Evolutionary conservation across 1,284 basidiomycete genomes (phyloP), one percentile per base, ranked within the genome.

Genomic region (Sphaerobolus stellatus): DNA sequence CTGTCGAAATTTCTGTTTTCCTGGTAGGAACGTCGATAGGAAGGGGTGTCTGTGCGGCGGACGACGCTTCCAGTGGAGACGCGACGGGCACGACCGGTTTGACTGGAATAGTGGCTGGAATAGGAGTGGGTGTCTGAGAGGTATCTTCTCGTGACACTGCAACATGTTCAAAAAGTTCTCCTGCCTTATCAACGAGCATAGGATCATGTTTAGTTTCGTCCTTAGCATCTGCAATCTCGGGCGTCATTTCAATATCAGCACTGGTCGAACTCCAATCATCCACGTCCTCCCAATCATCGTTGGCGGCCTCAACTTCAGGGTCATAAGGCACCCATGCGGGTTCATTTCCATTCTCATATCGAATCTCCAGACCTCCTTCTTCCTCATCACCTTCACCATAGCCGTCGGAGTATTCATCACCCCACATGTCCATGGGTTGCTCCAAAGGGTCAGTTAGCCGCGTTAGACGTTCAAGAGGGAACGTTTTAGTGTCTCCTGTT

Each of bases 391-490:
- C 68, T 18, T 65, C 67, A 27, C 56, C 57, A 34, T 62, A 49
- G 24, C 45, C 58, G 14, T 69, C 71, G 1, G 77, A 80, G 29
- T 60, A 55, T 9, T 76, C 77, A 36, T 81, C 83, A 34, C 78
- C 81, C 81, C 82, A 88, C 20, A 80, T 66, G 63, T 92, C 86
- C 58, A 94, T 77, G 66, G 71, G 25, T 68, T 93, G 81, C 58
- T 94, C 83, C 48, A 87, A 72, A 59, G 88, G 78, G 65, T 92
- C 83, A 60, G 89, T 83, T 25, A 92, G 67, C 62, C 83, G 78
- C 14, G 88, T 91, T 43, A 92, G 67, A 31, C 84, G 78, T 56
- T 83, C 75, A 47, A 92, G 64, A 14, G 86, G 81, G 52, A 88
- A 81, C 16, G 74, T 65, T 9, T 69, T 67, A 7, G 72, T 66